These are phyloP conservation scores for Strobilomyces dryophilus DNA, from an alignment of 768 basidiomycete species.

Conservation along the genomic window DNA sequence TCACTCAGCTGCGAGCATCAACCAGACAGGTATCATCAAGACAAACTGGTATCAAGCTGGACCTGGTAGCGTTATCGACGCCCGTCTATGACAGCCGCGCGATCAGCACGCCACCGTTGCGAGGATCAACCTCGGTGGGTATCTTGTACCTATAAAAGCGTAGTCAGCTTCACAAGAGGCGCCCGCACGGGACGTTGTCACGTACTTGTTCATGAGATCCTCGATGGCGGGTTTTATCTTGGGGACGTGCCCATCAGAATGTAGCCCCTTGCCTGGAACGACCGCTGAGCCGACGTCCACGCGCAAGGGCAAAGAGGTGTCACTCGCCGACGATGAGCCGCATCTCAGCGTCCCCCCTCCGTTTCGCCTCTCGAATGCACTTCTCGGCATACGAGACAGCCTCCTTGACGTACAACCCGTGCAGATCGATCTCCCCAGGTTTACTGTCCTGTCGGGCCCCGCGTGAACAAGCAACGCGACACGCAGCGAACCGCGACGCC, in stretches of 20 bases:
- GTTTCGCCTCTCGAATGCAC: conserved; percentile 65
- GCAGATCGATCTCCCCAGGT: conserved; percentile 79
- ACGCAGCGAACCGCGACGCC: not conserved
- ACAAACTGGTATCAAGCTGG: not conserved
- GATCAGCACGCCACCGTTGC: conserved; percentile 81
- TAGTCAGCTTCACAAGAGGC: not conserved
- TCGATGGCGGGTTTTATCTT: conserved; percentile 94
- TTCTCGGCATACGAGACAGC: conserved; percentile 71
- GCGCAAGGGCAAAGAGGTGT: not conserved
- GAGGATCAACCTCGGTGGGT: conserved; percentile 67
- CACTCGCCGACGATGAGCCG: conserved; percentile 80
- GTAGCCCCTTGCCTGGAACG: conserved; percentile 73
- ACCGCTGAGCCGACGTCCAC: not conserved
- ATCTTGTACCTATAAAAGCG: conserved; percentile 57
- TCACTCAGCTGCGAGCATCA: not conserved
- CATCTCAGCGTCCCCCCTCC: conserved; percentile 58
- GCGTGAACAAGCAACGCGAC: not conserved
- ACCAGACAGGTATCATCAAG: not conserved
- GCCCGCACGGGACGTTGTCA: not conserved
- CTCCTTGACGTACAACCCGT: conserved; percentile 93
- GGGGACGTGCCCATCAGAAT: conserved; percentile 68
- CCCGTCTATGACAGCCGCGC: conserved; percentile 41
- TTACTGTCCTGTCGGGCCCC: conserved; percentile 49
- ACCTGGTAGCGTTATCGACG: not conserved
- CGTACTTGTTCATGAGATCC: conserved; percentile 77